phyloP scores from a whole-genome alignment of 176 grass and related monocot species.

The Aegilops bicornis region DNA sequence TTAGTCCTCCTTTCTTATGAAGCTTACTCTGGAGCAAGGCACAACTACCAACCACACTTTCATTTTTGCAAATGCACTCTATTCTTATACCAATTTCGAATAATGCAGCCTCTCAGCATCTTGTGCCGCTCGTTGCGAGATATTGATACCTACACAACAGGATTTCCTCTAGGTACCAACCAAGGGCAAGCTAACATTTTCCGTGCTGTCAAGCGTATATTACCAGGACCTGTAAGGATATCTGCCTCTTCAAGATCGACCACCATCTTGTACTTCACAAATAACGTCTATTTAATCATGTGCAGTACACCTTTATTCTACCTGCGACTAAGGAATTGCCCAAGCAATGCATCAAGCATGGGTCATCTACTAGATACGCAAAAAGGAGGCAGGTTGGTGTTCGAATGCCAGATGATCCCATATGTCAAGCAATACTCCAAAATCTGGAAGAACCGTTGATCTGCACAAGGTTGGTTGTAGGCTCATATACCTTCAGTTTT shows the following conservation, averaged over 20 bases:
- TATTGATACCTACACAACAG: constrained; percentile 87
- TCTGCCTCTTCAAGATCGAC: constrained; percentile 12
- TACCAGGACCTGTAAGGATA: constrained; percentile 90
- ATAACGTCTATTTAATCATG: constrained; percentile 23
- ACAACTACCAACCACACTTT: background rate
- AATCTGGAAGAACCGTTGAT: constrained; percentile 81
- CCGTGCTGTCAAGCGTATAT: constrained; percentile 69
- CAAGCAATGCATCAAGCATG: constrained; percentile 77
- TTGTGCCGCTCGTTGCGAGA: constrained; percentile 69
- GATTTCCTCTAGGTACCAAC: constrained; percentile 82
- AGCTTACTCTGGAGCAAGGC: constrained; percentile 6
- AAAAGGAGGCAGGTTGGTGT: constrained; percentile 85
- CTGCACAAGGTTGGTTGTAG: constrained; percentile 70
- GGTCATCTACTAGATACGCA: constrained; percentile 64
- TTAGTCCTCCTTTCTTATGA: constrained; percentile 6
- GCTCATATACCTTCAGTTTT: constrained; percentile 13
- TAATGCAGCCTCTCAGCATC: constrained; percentile 84
- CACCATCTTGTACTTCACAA: constrained; percentile 14
- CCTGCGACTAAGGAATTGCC: constrained; percentile 81
- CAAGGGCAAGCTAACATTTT: constrained; percentile 81
- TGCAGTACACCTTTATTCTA: constrained; percentile 98
- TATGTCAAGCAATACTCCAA: constrained; percentile 86
- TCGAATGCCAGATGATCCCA: constrained; percentile 79
- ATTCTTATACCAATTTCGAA: constrained; percentile 28
- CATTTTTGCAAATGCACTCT: background rate